Base-by-base conservation (phyloP, 345 rosid genomes). In the Populus simonii region DNA sequence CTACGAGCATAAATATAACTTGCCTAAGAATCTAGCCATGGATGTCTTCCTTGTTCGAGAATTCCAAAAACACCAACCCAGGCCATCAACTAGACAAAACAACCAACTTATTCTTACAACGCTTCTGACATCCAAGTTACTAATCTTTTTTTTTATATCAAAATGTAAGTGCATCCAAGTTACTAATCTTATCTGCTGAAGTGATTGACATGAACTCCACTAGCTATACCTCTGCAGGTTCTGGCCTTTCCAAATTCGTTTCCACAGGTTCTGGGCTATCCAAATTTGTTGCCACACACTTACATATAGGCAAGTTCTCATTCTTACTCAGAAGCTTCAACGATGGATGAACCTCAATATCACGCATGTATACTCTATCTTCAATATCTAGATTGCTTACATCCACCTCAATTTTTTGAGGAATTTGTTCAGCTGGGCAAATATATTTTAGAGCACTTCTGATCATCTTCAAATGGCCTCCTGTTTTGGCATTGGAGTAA, bases 371-470 rank as follows among this genome's bases (percentile, higher is more conserved):
- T 62, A 93, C 85, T 79, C 83, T 84, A 80, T 92, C 98, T 70
- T 84, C 98, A 43, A 91, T 82, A 79, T 93, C 98, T 36, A 96
- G 89, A 25, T 85, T 89, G 87, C 99, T 91, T 72, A 93, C 83
- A 29, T 96, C 99, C 66, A 93, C 90, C 85, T 96, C 94, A 20
- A 96, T 84, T 82, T 93, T 91, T 7, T 87, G 86, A 73, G 98
- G 98, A 72, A 96, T 88, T 80, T 85, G 88, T 74, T 92, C 98
- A 0, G 96, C 93, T 31, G 91, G 91, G 73, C 94, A 89, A 25
- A 87, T 74, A 77, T 83, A 89, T 66, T 82, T 92, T 69, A 96
- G 71, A 72, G 76, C 82, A 68, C 77, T 80, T 79, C 96, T 85
- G 75, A 93, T 79, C 79, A 70, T 75, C 74, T 80, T 85, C 66